phyloP scores from a whole-genome alignment of 2,329 filamentous ascomycete species.

The Microdochium nivale region DNA sequence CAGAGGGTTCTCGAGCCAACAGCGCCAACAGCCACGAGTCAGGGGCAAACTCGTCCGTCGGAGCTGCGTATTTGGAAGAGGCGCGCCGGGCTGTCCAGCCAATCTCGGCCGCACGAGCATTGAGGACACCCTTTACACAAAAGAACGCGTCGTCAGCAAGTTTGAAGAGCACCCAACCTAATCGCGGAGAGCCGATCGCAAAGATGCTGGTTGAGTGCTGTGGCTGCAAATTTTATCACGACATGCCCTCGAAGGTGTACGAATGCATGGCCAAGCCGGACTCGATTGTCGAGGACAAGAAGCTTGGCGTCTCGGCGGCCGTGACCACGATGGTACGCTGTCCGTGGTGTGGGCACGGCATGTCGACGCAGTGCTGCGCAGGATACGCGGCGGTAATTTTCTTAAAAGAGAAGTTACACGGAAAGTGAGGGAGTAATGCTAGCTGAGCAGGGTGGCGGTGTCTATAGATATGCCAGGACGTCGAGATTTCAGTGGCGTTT shows the following conservation, averaged over 20 bases:
- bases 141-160: slow-evolving; percentile 14
- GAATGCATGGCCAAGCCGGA: slow-evolving; percentile 55
- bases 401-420: slow-evolving; percentile 53
- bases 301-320: slow-evolving; percentile 43
- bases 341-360: slow-evolving; percentile 64
- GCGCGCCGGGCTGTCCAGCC: slow-evolving; percentile 20
- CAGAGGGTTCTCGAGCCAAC: slow-evolving; percentile 15
- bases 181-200: slow-evolving; percentile 33
- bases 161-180: slow-evolving; percentile 8
- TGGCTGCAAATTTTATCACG: slow-evolving; percentile 54
- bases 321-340: slow-evolving; percentile 57
- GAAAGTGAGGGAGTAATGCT: slow-evolving; percentile 10
- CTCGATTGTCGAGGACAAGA: slow-evolving; percentile 40
- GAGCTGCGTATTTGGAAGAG: slow-evolving; percentile 25
- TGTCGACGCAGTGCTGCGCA: slow-evolving; percentile 61
- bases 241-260: slow-evolving; percentile 56
- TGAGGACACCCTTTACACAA: slow-evolving; percentile 16
- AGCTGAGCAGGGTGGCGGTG: not conserved
- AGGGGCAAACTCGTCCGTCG: slow-evolving; percentile 12
- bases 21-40: slow-evolving; percentile 14
- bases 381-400: slow-evolving; percentile 61
- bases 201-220: slow-evolving; percentile 62
- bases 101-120: slow-evolving; percentile 11
- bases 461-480: too few species aligned
- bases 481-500: not conserved